phyloP scores from a whole-genome alignment of 331 rosid genomes.

The Malus hybrid region DNA sequence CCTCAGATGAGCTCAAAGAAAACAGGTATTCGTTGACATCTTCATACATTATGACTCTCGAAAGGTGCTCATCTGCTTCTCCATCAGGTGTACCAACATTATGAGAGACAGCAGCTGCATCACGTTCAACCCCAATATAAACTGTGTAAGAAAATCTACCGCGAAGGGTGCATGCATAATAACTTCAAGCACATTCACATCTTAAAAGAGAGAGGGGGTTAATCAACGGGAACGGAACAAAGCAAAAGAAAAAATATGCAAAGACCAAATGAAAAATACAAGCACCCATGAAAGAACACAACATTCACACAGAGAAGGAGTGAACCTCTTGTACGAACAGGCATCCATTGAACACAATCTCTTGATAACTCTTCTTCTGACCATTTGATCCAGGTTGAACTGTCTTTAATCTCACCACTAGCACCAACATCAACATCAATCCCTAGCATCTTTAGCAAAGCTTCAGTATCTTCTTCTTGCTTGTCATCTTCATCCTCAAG shows the following conservation, averaged over 20 bases:
- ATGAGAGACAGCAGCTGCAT: conserved; percentile 30
- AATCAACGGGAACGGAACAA: conserved; percentile 4
- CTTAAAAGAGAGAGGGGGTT: not conserved
- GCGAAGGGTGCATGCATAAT: not conserved
- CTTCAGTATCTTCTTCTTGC: conserved; percentile 70
- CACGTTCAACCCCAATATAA: conserved; percentile 20
- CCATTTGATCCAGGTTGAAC: conserved; percentile 81
- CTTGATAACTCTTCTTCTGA: conserved; percentile 79
- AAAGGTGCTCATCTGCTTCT: conserved; percentile 68
- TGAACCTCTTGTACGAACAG: conserved; percentile 43
- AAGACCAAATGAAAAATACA: not conserved
- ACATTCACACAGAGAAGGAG: conserved; percentile 6
- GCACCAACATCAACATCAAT: conserved; percentile 62
- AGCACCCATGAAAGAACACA: not conserved
- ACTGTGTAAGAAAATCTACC: conserved; percentile 1
- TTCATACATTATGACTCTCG: conserved; percentile 66
- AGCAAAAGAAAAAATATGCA: not conserved
- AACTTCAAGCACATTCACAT: not conserved
- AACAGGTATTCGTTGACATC: conserved; percentile 75
- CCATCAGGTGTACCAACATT: conserved; percentile 31
- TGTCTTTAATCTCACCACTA: conserved; percentile 56
- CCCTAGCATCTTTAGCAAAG: conserved; percentile 74
- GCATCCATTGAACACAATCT: conserved; percentile 93
- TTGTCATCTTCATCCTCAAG: conserved; percentile 38
- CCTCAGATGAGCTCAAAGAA: conserved; percentile 71